phyloP scores from a whole-genome alignment of 2,329 filamentous ascomycete genomes.

The Aureobasidium sp. region DNA sequence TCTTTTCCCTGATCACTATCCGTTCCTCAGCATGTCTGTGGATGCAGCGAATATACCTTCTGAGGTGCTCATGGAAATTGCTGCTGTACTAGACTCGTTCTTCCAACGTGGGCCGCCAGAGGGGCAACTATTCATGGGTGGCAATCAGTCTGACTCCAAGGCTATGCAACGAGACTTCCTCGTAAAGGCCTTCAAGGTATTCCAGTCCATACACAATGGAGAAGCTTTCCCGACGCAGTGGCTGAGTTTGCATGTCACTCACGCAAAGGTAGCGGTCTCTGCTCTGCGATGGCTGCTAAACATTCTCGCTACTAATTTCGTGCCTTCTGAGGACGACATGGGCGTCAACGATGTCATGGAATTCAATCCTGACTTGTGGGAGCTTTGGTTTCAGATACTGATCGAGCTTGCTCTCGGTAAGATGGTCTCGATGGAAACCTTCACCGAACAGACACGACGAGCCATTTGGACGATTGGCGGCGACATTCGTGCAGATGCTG shows the following conservation, averaged over 20 bases:
- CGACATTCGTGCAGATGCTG: slow-evolving; percentile 86
- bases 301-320: slow-evolving; percentile 73
- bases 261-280: slow-evolving; percentile 24
- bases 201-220: slow-evolving; percentile 81
- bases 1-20: slow-evolving; percentile 83
- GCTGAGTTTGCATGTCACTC: slow-evolving; percentile 77
- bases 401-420: slow-evolving; percentile 85
- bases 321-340: slow-evolving; percentile 85
- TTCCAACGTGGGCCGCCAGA: slow-evolving; percentile 44
- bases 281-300: slow-evolving; percentile 17
- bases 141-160: neutral
- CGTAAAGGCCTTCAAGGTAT: slow-evolving; percentile 58
- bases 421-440: slow-evolving; percentile 84
- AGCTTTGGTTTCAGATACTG: slow-evolving; percentile 81
- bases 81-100: slow-evolving; percentile 75
- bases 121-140: neutral
- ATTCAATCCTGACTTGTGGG: slow-evolving; percentile 93
- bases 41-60: slow-evolving; percentile 49
- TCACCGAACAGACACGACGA: slow-evolving; percentile 90
- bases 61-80: slow-evolving; percentile 81
- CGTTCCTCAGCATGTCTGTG: slow-evolving; percentile 70
- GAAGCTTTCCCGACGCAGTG: slow-evolving; percentile 84
- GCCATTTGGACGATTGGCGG: slow-evolving; percentile 99
- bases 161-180: neutral
- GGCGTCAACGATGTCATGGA: slow-evolving; percentile 48